Conservation (phyloP, 2,329 filamentous ascomycete species). For the Pyrenophora tritici-repentis region DNA sequence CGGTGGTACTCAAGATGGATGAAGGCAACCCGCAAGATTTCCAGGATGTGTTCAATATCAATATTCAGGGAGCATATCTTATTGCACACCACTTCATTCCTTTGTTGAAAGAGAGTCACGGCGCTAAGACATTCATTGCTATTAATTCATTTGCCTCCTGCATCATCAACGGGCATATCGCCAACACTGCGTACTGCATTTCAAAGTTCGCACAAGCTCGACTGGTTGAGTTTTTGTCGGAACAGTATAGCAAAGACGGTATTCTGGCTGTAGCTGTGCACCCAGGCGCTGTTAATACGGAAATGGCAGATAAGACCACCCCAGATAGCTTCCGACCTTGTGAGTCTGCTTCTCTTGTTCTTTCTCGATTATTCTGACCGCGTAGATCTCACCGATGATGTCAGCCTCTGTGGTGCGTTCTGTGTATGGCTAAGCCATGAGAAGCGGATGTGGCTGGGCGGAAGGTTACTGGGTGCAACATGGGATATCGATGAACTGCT, state of each 20-base stretch:
- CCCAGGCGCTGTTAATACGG: slow-evolving; percentile 39
- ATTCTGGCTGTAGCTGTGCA: slow-evolving; percentile 35
- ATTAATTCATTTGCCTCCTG: slow-evolving; percentile 40
- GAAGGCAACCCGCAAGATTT: slow-evolving; percentile 42
- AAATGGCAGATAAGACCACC: slow-evolving; percentile 30
- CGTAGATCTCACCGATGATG: slow-evolving; percentile 38
- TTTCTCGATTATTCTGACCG: background rate
- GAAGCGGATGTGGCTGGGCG: slow-evolving; percentile 39
- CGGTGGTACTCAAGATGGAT: slow-evolving; percentile 41
- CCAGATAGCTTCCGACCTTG: slow-evolving; percentile 35
- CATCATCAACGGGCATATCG: slow-evolving; percentile 48
- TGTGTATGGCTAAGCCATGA: slow-evolving; percentile 41
- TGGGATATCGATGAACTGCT: slow-evolving; percentile 41
- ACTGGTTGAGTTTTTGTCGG: slow-evolving; percentile 31
- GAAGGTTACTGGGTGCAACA: slow-evolving; percentile 32
- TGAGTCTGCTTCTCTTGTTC: slow-evolving; percentile 14
- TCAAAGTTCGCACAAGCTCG: slow-evolving; percentile 39
- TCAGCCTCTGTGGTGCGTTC: slow-evolving; percentile 38
- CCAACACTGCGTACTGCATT: slow-evolving; percentile 44
- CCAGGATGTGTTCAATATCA: slow-evolving; percentile 45
- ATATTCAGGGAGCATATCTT: slow-evolving; percentile 47
- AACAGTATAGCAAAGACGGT: slow-evolving; percentile 32
- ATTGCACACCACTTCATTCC: slow-evolving; percentile 46
- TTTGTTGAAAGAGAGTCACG: slow-evolving; percentile 24
- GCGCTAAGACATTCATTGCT: slow-evolving; percentile 31